A percentile compares a stretch with the other conserved stretches of the same genome.
These are phyloP conservation scores for Priceomyces carsonii DNA, from an alignment of 805 yeast genomes.

Conservation along the genomic window DNA sequence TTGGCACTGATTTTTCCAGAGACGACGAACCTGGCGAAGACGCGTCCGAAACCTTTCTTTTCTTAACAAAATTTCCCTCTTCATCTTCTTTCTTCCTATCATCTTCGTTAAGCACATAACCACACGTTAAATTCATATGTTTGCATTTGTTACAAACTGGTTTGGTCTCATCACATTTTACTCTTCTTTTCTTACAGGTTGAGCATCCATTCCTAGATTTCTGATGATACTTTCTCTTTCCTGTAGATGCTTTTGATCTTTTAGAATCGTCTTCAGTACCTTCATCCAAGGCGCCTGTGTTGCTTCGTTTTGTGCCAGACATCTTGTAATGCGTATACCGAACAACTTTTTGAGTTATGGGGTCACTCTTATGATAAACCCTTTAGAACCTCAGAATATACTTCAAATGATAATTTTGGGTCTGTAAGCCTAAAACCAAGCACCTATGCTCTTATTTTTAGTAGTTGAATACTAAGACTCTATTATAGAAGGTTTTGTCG, in stretches of 20 bases:
- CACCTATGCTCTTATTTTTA: too few species aligned
- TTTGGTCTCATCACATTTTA: constrained; percentile 86
- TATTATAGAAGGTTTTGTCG: too few species aligned
- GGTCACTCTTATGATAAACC: background rate
- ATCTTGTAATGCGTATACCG: too few species aligned
- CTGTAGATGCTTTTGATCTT: constrained; percentile 40
- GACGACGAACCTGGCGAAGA: constrained; percentile 4
- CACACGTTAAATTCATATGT: constrained; percentile 77
- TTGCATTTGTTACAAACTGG: constrained; percentile 80
- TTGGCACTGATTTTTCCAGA: constrained; percentile 4
- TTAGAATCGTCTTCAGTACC: constrained; percentile 7
- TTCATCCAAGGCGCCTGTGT: background rate
- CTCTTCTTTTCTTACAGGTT: constrained; percentile 85
- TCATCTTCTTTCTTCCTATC: constrained; percentile 6
- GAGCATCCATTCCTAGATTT: constrained; percentile 88
- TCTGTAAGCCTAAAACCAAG: too few species aligned
- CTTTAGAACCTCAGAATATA: too few species aligned
- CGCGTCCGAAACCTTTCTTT: constrained; percentile 5
- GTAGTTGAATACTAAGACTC: too few species aligned
- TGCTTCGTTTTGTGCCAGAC: constrained; percentile 2
- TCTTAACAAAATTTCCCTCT: background rate
- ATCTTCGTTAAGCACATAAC: constrained; percentile 42
- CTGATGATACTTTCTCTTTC: constrained; percentile 84
- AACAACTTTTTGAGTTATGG: background rate
- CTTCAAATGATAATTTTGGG: background rate